phyloP scores from a whole-genome alignment of 2,329 filamentous ascomycete species.

The Claviceps sp. region DNA sequence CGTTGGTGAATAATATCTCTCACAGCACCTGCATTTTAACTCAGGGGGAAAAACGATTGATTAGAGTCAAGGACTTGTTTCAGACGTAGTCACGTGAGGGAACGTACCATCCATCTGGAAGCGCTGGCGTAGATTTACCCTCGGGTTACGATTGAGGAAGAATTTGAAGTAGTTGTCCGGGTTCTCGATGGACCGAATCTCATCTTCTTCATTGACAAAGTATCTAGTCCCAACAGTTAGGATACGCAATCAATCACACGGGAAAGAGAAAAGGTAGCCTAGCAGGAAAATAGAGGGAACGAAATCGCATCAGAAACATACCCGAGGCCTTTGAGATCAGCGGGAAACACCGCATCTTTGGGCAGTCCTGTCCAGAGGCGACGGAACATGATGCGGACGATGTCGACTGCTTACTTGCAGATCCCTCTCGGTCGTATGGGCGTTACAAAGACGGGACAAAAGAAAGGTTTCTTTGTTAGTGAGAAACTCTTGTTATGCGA shows the following conservation, averaged over 20 bases:
- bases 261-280: not conserved
- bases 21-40: slow-evolving; percentile 39
- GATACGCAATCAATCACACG: not conserved
- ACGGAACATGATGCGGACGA: slow-evolving; percentile 49
- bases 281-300: not conserved
- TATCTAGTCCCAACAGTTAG: slow-evolving; percentile 38
- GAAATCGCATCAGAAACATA: slow-evolving; percentile 19
- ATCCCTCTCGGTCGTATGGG: not conserved
- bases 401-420: not conserved
- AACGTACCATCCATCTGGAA: slow-evolving; percentile 56
- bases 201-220: slow-evolving; percentile 62
- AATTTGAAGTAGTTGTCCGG: slow-evolving; percentile 62
- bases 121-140: slow-evolving; percentile 63
- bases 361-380: slow-evolving; percentile 56
- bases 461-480: too few relatives aligned
- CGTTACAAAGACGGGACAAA: not conserved
- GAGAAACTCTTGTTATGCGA: not conserved
- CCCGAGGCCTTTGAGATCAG: slow-evolving; percentile 59
- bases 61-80: too few relatives aligned
- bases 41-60: not conserved
- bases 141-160: slow-evolving; percentile 57
- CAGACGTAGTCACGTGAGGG: too few relatives aligned
- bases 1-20: slow-evolving; percentile 47
- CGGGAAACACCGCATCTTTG: slow-evolving; percentile 52
- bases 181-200: slow-evolving; percentile 56